Evolutionary conservation across 305 asterid genomes (phyloP), one percentile per base, ranked within the genome.

Genomic region (Fraxinus platypoda): DNA sequence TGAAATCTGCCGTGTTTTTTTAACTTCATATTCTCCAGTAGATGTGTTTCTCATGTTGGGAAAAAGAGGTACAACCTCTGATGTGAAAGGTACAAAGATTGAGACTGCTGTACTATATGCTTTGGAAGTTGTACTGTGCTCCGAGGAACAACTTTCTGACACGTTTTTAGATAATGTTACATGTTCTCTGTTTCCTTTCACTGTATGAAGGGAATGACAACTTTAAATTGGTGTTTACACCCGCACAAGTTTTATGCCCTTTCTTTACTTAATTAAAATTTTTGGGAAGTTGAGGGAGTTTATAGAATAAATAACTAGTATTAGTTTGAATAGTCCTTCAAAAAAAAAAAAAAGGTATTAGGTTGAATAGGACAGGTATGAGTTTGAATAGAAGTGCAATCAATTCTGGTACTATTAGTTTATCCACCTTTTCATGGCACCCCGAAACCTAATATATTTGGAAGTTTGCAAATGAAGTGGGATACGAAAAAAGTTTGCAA

Each of bases 401-500:
- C n/a, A 3, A 23, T 26, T 66, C n/a, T 66, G n/a, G n/a, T 26
- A 66, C 34, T 59, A 59, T 19, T 19, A 59, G 28, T 59, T n/a
- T 59, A 1, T 35, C 46, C 73, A 25, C 73, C n/a, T 21, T 64
- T 64, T 64, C n/a, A 8, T 64, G 28, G 19, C 80, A 71, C 75
- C 76, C 59, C 38, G 6, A 13, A 30, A 15, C 71, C 3, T 37
- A 41, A 78, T 5, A 35, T 31, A n/a, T 6, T 21, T 12, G 37
- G 64, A 57, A 78, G 41, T 19, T 76, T 31, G 41, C n/a, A 35
- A 68, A 6, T 12, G 62, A 21, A 41, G 33, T 21, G 26, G 73
- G 28, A 62, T 82, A 71, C 23, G 49, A 25, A 80, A 64, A 75
- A 57, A 78, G 33, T 19, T 76, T 38, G 33, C n/a, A 35, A 68